These are phyloP conservation scores for Tilletia indica DNA, from an alignment of 1,284 basidiomycete species.

Conservation along the genomic window DNA sequence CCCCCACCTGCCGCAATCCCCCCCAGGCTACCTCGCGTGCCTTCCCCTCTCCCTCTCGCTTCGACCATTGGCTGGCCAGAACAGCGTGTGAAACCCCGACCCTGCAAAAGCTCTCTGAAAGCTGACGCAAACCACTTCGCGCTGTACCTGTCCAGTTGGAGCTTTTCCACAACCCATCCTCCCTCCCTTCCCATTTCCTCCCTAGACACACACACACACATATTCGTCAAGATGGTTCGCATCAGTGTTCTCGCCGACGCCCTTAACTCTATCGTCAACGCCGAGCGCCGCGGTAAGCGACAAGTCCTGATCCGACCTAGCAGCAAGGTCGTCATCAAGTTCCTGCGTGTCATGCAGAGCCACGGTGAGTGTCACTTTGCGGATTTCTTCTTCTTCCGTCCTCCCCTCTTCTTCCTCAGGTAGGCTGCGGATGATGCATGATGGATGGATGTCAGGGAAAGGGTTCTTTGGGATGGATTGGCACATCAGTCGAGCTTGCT, in stretches of 20 bases:
- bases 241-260: conserved; percentile 56
- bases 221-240: conserved; percentile 51
- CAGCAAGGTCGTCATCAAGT: conserved; percentile 56
- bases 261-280: conserved; percentile 56
- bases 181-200: conserved; percentile 25
- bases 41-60: not conserved
- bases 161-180: conserved; percentile 17
- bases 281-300: conserved; percentile 56
- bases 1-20: too few relatives aligned
- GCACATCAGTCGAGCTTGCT: not conserved
- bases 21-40: too few relatives aligned
- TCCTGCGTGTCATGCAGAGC: conserved; percentile 56
- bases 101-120: not conserved
- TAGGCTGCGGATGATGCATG: not conserved
- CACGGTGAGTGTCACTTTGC: conserved; percentile 48
- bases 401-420: not conserved
- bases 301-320: conserved; percentile 55
- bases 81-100: conserved; percentile 17
- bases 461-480: not conserved
- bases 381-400: not conserved
- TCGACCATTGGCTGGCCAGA: conserved; percentile 22
- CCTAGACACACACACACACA: conserved; percentile 27
- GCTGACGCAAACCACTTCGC: conserved; percentile 11
- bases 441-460: not conserved
- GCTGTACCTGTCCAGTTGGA: conserved; percentile 25